Percentiles rank a stretch among this genome's conserved stretches.
These are phyloP conservation scores for Hysterium pulicare DNA, from an alignment of 2,329 filamentous ascomycete species.

Conservation along the genomic window DNA sequence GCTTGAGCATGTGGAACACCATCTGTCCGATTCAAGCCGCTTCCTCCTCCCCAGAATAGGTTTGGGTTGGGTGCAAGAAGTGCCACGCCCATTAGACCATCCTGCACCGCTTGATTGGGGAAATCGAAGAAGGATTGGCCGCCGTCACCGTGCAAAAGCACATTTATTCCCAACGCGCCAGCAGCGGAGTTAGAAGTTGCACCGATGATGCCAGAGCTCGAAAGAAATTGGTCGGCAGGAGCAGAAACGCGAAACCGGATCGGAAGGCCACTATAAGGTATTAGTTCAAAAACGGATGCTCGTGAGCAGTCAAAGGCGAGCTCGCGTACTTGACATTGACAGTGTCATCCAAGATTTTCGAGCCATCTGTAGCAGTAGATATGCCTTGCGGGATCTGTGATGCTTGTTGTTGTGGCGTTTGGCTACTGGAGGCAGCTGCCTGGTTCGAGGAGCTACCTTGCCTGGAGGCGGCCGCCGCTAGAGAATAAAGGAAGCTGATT, in stretches of 20 bases:
- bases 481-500: background rate
- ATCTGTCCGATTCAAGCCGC: constrained; percentile 52
- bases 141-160: constrained; percentile 59
- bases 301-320: too few relatives aligned
- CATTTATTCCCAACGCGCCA: constrained; percentile 50
- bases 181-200: constrained; percentile 35
- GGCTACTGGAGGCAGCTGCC: constrained; percentile 2
- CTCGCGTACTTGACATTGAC: constrained; percentile 51
- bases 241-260: constrained; percentile 57
- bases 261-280: constrained; percentile 43
- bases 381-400: constrained; percentile 34
- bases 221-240: constrained; percentile 53
- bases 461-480: background rate
- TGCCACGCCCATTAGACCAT: constrained; percentile 52
- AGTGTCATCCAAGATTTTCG: constrained; percentile 54
- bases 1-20: constrained; percentile 56
- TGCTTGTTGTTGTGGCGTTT: constrained; percentile 33
- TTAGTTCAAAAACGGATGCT: constrained; percentile 13
- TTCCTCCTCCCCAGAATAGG: constrained; percentile 57
- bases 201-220: constrained; percentile 49
- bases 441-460: background rate
- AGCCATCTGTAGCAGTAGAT: constrained; percentile 51
- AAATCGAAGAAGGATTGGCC: constrained; percentile 59
- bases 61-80: constrained; percentile 54
- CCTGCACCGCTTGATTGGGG: constrained; percentile 53